Evolutionary conservation across 257 asterid species (phyloP).

Genomic region (Solanum infundibuliforme): DNA sequence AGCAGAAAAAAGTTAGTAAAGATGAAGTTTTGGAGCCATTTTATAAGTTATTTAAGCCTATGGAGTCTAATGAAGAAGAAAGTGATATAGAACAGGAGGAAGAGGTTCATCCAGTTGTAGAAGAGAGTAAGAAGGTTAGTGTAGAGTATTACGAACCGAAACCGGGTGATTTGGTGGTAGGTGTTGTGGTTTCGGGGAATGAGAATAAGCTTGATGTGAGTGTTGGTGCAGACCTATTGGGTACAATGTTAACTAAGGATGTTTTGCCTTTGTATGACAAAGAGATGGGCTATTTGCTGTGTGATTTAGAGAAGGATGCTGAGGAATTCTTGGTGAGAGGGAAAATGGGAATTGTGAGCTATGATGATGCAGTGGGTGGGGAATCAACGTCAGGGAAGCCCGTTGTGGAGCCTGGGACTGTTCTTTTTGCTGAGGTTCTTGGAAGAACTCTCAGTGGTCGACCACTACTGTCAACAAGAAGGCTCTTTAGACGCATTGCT

Average conservation of each 20-base stretch:
- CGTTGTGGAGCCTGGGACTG: slow-evolving; percentile 74
- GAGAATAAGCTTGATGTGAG: slow-evolving; percentile 88
- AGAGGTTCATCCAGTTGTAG: slow-evolving; percentile 12
- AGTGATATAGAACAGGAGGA: slow-evolving; percentile 2
- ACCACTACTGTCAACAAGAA: slow-evolving; percentile 72
- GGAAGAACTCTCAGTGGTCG: slow-evolving; percentile 98
- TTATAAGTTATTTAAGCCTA: slow-evolving; percentile 50
- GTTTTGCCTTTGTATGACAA: slow-evolving; percentile 78
- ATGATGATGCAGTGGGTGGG: slow-evolving; percentile 49
- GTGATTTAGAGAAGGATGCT: slow-evolving; percentile 58
- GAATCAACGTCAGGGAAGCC: slow-evolving; percentile 48
- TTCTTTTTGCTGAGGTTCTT: slow-evolving; percentile 80
- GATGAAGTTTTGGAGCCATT: slow-evolving; percentile 70
- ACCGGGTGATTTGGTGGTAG: slow-evolving; percentile 78
- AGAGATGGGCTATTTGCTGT: slow-evolving; percentile 63
- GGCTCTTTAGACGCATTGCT: slow-evolving; percentile 59
- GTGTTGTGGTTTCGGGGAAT: slow-evolving; percentile 89
- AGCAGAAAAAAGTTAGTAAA: slow-evolving; percentile 21
- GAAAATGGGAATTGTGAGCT: slow-evolving; percentile 59
- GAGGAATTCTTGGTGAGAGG: slow-evolving; percentile 55
- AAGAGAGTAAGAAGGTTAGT: slow-evolving; percentile 21
- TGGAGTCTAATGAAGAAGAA: slow-evolving; percentile 27
- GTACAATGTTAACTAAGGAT: slow-evolving; percentile 90
- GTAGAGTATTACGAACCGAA: slow-evolving; percentile 86
- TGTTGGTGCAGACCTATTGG: slow-evolving; percentile 76